Conservation (phyloP, 169 alveolate species). For the Eimeria acervulina region DNA sequence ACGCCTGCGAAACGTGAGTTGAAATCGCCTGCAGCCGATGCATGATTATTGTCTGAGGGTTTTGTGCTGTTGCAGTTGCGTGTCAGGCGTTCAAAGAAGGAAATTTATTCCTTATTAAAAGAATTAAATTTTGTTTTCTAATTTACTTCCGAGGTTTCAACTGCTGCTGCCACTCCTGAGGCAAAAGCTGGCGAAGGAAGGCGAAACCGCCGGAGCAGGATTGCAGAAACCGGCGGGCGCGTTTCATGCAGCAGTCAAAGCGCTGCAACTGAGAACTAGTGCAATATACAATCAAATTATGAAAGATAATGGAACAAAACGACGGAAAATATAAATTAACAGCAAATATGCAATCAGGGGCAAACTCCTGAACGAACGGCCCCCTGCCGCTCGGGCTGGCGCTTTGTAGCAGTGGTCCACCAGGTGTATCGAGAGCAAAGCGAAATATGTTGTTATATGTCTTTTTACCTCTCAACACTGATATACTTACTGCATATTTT, state of each 20-base stretch:
- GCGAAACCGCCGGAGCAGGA: background rate
- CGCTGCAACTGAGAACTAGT: background rate
- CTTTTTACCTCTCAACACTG: background rate
- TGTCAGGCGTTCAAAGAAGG: background rate
- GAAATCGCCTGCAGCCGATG: slow-evolving; percentile 57
- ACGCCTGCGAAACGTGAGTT: background rate
- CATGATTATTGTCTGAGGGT: background rate
- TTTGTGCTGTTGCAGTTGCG: too few relatives aligned
- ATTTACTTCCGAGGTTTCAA: background rate
- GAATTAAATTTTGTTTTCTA: too few relatives aligned
- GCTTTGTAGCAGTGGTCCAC: background rate
- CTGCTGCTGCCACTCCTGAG: background rate
- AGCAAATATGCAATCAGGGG: background rate
- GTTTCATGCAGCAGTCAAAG: background rate
- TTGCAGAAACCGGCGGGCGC: background rate
- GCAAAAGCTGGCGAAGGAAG: background rate
- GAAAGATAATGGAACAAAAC: background rate
- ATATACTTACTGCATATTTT: too few relatives aligned
- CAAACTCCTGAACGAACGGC: background rate
- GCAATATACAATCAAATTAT: background rate
- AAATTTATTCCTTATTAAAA: background rate
- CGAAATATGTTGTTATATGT: background rate
- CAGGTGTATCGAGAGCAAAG: slow-evolving; percentile 14
- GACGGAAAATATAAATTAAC: background rate
- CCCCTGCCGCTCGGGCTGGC: background rate